Percentiles rank a stretch among this genome's conserved stretches.
phyloP scores from a whole-genome alignment of 768 basidiomycete genomes.

The Trametes cingulata region DNA sequence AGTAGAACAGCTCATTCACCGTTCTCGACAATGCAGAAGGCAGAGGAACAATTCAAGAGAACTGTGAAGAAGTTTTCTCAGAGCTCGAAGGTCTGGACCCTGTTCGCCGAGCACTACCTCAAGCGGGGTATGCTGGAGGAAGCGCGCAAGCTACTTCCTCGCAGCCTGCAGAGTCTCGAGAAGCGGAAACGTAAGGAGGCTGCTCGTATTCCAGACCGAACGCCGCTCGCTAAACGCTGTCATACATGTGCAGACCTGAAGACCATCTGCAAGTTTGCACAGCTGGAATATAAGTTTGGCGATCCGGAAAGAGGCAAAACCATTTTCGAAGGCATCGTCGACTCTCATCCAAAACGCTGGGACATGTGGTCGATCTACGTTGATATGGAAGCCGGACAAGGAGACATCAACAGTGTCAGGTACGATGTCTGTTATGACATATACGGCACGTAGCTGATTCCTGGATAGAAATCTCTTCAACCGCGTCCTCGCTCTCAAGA shows the following conservation, averaged over 20 bases:
- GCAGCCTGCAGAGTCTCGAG: conserved; percentile 86
- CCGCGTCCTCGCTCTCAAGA: conserved; percentile 78
- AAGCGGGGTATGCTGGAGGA: conserved; percentile 72
- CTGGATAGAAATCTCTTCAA: conserved; percentile 75
- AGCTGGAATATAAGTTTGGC: conserved; percentile 91
- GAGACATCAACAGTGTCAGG: conserved; percentile 80
- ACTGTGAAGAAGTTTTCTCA: conserved; percentile 93
- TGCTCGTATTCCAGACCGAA: background rate
- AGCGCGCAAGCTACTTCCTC: conserved; percentile 82
- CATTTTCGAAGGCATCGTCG: conserved; percentile 93
- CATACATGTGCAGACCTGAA: conserved; percentile 71
- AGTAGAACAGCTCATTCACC: background rate
- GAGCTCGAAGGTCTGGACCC: conserved; percentile 92
- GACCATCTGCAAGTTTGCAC: conserved; percentile 92
- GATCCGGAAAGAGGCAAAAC: conserved; percentile 95
- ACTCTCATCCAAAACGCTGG: conserved; percentile 93
- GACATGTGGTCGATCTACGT: conserved; percentile 97
- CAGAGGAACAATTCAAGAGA: conserved; percentile 88
- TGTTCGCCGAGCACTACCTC: conserved; percentile 83
- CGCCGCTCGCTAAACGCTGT: conserved; percentile 1
- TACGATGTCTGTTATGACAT: conserved; percentile 33
- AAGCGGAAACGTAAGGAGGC: conserved; percentile 86
- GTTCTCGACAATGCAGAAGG: conserved; percentile 55
- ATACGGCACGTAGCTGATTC: background rate
- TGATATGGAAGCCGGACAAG: conserved; percentile 88